Evolutionary conservation across 2,329 filamentous ascomycete genomes (phyloP).

Genomic region (Keithomyces neogunnii): DNA sequence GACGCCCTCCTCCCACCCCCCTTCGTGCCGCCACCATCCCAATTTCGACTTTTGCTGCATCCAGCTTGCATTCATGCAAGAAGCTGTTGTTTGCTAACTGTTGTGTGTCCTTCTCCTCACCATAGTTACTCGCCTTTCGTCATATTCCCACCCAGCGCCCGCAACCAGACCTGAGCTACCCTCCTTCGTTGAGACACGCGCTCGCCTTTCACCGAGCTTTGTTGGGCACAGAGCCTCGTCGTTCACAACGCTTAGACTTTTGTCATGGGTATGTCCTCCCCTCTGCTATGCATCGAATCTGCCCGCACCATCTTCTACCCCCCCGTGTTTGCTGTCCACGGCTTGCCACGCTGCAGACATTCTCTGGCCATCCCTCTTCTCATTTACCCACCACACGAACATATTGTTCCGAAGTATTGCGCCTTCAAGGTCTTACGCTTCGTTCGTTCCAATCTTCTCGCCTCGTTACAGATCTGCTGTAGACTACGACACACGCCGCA

Average conservation of each 20-base stretch:
- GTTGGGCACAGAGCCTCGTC: constrained; percentile 11
- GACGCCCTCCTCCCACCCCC: constrained; percentile 11
- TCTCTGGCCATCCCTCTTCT: background rate
- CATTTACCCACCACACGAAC: background rate
- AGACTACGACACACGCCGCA: background rate
- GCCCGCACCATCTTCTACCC: constrained; percentile 2
- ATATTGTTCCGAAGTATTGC: background rate
- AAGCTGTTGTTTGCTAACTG: constrained; percentile 21
- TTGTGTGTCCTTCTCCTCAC: constrained; percentile 19
- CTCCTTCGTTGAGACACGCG: constrained; percentile 19
- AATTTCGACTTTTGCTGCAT: constrained; percentile 20
- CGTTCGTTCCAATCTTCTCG: background rate
- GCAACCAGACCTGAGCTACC: constrained; percentile 13
- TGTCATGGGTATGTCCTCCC: constrained; percentile 14
- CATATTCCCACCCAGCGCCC: constrained; percentile 14
- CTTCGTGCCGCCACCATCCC: constrained; percentile 13
- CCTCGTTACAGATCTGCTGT: background rate
- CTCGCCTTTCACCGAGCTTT: constrained; percentile 11
- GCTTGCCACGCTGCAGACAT: background rate
- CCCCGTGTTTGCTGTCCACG: background rate
- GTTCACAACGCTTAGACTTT: constrained; percentile 12
- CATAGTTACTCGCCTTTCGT: constrained; percentile 11
- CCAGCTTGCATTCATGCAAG: constrained; percentile 24
- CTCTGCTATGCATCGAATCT: constrained; percentile 7
- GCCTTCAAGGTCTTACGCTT: background rate